Percentiles rank a stretch among this genome's conserved stretches.
These are phyloP conservation scores for Babjeviella inositovora DNA, from an alignment of 805 yeast species.

Conservation along the genomic window DNA sequence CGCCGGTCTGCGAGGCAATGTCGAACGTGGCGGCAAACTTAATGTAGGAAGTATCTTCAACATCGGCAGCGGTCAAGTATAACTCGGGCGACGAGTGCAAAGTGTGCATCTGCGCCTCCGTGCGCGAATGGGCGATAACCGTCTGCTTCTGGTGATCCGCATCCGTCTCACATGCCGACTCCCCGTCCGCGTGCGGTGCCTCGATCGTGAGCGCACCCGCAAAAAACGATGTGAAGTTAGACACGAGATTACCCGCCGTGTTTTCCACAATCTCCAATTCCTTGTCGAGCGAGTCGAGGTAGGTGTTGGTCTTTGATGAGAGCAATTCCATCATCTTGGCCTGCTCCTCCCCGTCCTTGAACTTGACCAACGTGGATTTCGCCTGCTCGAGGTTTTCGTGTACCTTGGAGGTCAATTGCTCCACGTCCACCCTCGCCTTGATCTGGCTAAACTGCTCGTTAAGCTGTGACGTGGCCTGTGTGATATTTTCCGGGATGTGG, in stretches of 20 bases:
- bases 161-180: slow-evolving; percentile 4
- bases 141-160: slow-evolving; percentile 9
- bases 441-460: slow-evolving; percentile 1
- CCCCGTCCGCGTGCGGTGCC: slow-evolving; percentile 3
- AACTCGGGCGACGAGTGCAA: slow-evolving; percentile 31
- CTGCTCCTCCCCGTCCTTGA: slow-evolving; percentile 9
- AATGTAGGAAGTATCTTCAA: slow-evolving; percentile 11
- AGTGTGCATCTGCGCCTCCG: slow-evolving; percentile 46
- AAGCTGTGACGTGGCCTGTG: slow-evolving; percentile 5
- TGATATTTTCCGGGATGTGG: slow-evolving; percentile 13
- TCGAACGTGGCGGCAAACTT: slow-evolving; percentile 18
- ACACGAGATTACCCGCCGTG: slow-evolving; percentile 43
- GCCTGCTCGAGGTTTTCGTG: slow-evolving; percentile 7
- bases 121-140: slow-evolving; percentile 30
- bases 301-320: slow-evolving; percentile 34
- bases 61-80: slow-evolving; percentile 16
- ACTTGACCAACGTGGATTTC: slow-evolving; percentile 4
- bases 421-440: not conserved
- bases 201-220: slow-evolving; percentile 16
- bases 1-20: slow-evolving; percentile 29
- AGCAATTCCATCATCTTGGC: slow-evolving; percentile 5
- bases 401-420: no score
- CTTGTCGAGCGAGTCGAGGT: slow-evolving; percentile 56
- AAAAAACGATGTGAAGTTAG: slow-evolving; percentile 41
- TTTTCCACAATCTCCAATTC: slow-evolving; percentile 63